phyloP scores from a whole-genome alignment of 2,329 filamentous ascomycete genomes.

The Xylaria sp. region DNA sequence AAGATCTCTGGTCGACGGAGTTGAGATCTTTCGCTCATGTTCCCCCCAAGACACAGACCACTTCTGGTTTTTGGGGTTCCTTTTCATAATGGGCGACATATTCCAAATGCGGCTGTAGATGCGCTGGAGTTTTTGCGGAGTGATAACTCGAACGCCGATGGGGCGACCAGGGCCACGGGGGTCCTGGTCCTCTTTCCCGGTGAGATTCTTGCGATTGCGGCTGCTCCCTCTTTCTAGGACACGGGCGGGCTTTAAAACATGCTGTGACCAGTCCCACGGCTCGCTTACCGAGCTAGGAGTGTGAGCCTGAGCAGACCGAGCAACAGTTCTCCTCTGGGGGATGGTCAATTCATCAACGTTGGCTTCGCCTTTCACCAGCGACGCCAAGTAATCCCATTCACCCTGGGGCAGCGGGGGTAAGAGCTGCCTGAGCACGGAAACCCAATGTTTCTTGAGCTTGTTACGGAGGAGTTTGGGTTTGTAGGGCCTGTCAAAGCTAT shows the following conservation, averaged over 20 bases:
- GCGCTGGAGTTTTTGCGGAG: slow-evolving; percentile 55
- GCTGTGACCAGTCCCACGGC: slow-evolving; percentile 57
- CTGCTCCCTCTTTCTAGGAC: slow-evolving; percentile 53
- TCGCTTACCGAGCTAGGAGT: not conserved
- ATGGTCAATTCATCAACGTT: slow-evolving; percentile 51
- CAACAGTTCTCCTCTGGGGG: slow-evolving; percentile 52
- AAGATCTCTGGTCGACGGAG: slow-evolving; percentile 50
- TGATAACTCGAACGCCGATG: slow-evolving; percentile 51
- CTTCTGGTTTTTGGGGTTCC: slow-evolving; percentile 44
- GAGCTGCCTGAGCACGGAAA: slow-evolving; percentile 55
- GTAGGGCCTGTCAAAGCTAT: slow-evolving; percentile 62
- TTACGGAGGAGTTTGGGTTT: slow-evolving; percentile 53
- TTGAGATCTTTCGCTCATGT: slow-evolving; percentile 43
- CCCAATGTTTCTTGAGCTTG: slow-evolving; percentile 62
- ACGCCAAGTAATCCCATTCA: slow-evolving; percentile 67
- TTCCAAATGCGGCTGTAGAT: slow-evolving; percentile 54
- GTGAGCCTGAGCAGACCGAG: slow-evolving; percentile 22
- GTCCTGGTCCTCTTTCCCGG: slow-evolving; percentile 52
- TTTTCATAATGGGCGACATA: slow-evolving; percentile 52
- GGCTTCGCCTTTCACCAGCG: slow-evolving; percentile 57
- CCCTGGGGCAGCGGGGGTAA: slow-evolving; percentile 63
- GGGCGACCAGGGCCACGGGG: slow-evolving; percentile 48
- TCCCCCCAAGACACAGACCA: slow-evolving; percentile 59
- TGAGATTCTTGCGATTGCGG: slow-evolving; percentile 51
- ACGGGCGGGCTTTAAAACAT: slow-evolving; percentile 54